phyloP scores from a whole-genome alignment of 2,329 filamentous ascomycete species.

The Penicillium sp. region DNA sequence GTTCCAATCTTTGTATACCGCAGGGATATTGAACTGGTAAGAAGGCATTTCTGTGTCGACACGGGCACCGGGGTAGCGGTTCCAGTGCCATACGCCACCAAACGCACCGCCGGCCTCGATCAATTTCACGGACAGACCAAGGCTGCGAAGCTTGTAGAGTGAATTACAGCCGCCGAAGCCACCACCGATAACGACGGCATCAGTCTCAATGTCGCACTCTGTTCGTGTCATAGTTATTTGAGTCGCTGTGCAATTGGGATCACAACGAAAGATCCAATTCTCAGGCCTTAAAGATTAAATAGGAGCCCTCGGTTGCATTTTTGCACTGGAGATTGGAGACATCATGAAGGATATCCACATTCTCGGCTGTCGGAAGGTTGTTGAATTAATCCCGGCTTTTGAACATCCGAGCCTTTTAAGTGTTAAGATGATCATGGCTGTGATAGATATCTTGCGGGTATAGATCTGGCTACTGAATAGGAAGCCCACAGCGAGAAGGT shows the following conservation, averaged over 20 bases:
- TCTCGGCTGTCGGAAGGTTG: background rate
- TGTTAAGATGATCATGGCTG: background rate
- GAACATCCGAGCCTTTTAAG: background rate
- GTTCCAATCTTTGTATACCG: slow-evolving; percentile 47
- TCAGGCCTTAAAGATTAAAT: background rate
- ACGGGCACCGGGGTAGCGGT: slow-evolving; percentile 46
- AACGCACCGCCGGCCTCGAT: slow-evolving; percentile 40
- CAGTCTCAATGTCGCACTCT: slow-evolving; percentile 12
- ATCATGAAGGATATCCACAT: background rate
- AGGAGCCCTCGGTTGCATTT: background rate
- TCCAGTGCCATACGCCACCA: slow-evolving; percentile 50
- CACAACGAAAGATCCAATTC: background rate
- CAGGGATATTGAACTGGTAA: slow-evolving; percentile 56
- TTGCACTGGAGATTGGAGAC: too few species aligned
- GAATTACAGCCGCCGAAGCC: slow-evolving; percentile 41
- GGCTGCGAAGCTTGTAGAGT: slow-evolving; percentile 39
- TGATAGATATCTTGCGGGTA: background rate
- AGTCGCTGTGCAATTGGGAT: background rate
- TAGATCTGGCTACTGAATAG: slow-evolving; percentile 5
- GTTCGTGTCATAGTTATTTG: background rate
- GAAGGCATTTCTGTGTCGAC: slow-evolving; percentile 51
- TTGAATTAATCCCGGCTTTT: background rate
- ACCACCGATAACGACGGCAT: slow-evolving; percentile 43
- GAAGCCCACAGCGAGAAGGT: slow-evolving; percentile 13
- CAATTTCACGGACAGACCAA: slow-evolving; percentile 37